Evolutionary conservation across 148 eudicot genomes (phyloP), one percentile per base, ranked within the genome.

Genomic region (Amaranthus hypochondriacus): DNA sequence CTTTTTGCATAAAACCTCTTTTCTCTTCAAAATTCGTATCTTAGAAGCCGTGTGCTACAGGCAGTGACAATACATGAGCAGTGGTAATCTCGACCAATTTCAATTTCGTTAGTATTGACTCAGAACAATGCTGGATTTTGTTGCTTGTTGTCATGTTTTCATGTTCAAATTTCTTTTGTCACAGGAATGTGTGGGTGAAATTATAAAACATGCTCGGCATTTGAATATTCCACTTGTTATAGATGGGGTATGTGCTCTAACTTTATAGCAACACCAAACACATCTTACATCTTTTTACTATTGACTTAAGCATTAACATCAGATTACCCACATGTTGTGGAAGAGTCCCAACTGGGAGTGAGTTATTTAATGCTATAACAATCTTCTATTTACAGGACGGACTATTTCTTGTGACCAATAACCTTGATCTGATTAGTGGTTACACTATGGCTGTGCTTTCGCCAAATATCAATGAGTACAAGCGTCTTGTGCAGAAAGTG

Each of bases 381-480:
- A 75, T 42, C 4, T 49, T 9, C 12, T 13, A 57, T 80, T 74
- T 84, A 39, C 89, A 95, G 99, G 99, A 95, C 81, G 99, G 97
- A 69, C 92, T 95, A 47, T 95, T 90, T 86, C 92, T 95, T 48
- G 91, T 92, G 64, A 92, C 97, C 74, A 89, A 92, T 73, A 60
- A 73, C 79, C 90, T 87, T 75, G 91, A 89, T 67, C 85, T 95
- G 78, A 86, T 95, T 46, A 84, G 91, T 73, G 96, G 89, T 70
- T 95, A 95, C 82, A 87, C 92, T 46, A 81, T 92, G 78, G 97
- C 96, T 43, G 91, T 95, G 77, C 88, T 95, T 66, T 92, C 99
- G 15, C 99, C 99, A 51, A 95, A 95, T 81, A 81, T 95, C 21
- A 95, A 92, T 47, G 99, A 95, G 77, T 95, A 95, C 83, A 90